These are phyloP conservation scores for Coniochaeta pulveracea DNA, from an alignment of 2,329 filamentous ascomycete genomes.

Conservation along the genomic window DNA sequence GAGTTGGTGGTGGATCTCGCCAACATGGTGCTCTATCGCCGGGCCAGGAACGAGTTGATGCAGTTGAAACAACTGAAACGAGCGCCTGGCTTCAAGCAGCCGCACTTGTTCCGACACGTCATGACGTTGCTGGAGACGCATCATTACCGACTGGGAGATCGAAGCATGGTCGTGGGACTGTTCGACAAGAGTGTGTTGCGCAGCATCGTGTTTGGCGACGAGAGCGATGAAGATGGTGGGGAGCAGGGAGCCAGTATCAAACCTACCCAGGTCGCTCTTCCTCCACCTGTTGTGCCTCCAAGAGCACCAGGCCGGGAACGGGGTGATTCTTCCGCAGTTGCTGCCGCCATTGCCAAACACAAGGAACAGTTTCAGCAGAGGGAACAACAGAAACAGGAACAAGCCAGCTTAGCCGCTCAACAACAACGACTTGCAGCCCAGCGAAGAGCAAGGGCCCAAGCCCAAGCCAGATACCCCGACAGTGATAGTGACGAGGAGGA, in stretches of 20 bases:
- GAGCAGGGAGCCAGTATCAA: slow-evolving; percentile 14
- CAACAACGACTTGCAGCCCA: no score
- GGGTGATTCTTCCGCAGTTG: not conserved
- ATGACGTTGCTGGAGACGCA: slow-evolving; percentile 79
- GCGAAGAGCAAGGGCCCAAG: no score
- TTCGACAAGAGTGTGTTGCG: slow-evolving; percentile 87
- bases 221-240: slow-evolving; percentile 49
- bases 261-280: not conserved
- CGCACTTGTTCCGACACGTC: slow-evolving; percentile 71
- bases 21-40: slow-evolving; percentile 86
- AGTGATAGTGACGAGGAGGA: slow-evolving; percentile 39
- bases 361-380: no score
- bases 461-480: no score
- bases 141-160: slow-evolving; percentile 76
- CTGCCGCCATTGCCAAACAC: no score
- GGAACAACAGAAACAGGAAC: no score
- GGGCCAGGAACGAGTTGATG: slow-evolving; percentile 70
- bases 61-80: slow-evolving; percentile 69
- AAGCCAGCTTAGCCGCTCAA: no score
- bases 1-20: slow-evolving; percentile 80
- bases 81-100: slow-evolving; percentile 62
- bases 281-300: slow-evolving; percentile 1
- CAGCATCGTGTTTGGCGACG: slow-evolving; percentile 72
- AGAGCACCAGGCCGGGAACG: not conserved
- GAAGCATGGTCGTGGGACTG: slow-evolving; percentile 83